Percentiles rank a stretch among this genome's conserved stretches.
These are phyloP conservation scores for Galerina sulciceps DNA, from an alignment of 768 basidiomycete genomes.

Conservation along the genomic window DNA sequence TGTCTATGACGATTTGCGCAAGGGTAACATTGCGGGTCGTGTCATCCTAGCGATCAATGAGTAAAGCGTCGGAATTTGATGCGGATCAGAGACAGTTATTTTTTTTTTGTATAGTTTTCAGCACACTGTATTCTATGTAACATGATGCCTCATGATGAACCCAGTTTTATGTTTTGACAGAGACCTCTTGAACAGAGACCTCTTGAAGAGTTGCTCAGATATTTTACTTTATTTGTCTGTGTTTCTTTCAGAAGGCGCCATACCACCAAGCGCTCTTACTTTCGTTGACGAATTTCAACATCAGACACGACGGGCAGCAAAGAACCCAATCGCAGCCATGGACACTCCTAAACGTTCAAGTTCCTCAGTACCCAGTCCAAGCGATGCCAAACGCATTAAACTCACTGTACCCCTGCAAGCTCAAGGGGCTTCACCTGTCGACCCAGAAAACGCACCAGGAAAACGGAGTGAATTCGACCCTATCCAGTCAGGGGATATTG, in stretches of 20 bases:
- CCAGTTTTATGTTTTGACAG: too few relatives aligned
- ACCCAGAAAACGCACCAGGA: slow-evolving; percentile 78
- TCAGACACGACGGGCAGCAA: not conserved
- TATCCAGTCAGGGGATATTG: slow-evolving; percentile 76
- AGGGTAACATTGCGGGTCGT: slow-evolving; percentile 53
- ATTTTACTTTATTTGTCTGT: slow-evolving; percentile 14
- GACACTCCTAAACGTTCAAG: slow-evolving; percentile 71
- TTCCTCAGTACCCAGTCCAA: slow-evolving; percentile 53
- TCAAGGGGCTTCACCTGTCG: slow-evolving; percentile 76
- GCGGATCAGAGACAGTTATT: too few relatives aligned
- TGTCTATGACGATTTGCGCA: slow-evolving; percentile 44
- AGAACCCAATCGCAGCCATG: slow-evolving; percentile 34
- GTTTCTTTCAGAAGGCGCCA: slow-evolving; percentile 8
- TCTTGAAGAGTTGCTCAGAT: not conserved
- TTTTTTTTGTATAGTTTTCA: too few relatives aligned
- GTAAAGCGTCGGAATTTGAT: not conserved
- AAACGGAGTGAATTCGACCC: slow-evolving; percentile 91
- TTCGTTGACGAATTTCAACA: slow-evolving; percentile 13
- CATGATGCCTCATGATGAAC: too few relatives aligned
- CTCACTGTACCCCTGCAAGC: slow-evolving; percentile 55
- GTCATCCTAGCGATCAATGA: slow-evolving; percentile 40
- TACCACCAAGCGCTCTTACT: slow-evolving; percentile 9
- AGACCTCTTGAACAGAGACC: too few relatives aligned
- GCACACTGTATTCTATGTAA: too few relatives aligned
- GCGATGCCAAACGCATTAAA: slow-evolving; percentile 63